Percentiles rank a stretch among this genome's conserved stretches.
Evolutionary conservation across 805 yeast genomes (phyloP).

Genomic region (Pichia eremophila): DNA sequence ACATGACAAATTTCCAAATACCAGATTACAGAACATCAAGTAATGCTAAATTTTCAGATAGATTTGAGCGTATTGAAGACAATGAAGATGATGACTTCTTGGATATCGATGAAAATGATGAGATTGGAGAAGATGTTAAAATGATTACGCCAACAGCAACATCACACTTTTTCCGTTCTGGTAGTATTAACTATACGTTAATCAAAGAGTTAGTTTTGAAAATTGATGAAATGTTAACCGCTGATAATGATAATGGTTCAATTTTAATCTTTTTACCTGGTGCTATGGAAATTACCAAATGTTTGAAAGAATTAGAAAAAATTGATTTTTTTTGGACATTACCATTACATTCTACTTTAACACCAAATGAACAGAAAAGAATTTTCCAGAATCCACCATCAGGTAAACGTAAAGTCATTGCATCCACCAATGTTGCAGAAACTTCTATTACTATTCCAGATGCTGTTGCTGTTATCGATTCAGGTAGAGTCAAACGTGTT

Average conservation of each 20-base stretch:
- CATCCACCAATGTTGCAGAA: conserved; percentile 91
- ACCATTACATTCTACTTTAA: conserved; percentile 83
- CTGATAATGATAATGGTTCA: conserved; percentile 49
- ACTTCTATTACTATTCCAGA: conserved; percentile 96
- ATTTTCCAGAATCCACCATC: conserved; percentile 53
- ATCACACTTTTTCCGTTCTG: conserved; percentile 54
- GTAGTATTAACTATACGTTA: conserved; percentile 68
- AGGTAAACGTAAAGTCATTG: conserved; percentile 67
- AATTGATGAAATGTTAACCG: conserved; percentile 40
- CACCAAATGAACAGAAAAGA: conserved; percentile 70
- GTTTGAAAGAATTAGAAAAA: conserved; percentile 34
- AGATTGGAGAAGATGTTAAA: conserved; percentile 22
- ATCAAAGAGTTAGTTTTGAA: conserved; percentile 45
- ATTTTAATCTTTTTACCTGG: conserved; percentile 86
- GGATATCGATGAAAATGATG: background rate
- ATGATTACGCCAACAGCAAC: conserved; percentile 49
- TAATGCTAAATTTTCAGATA: background rate
- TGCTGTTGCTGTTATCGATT: conserved; percentile 83
- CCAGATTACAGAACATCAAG: conserved; percentile 8
- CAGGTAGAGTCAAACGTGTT: conserved; percentile 77
- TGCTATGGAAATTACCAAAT: conserved; percentile 70
- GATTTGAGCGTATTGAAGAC: no score
- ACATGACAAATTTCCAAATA: conserved; percentile 47
- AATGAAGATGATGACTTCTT: conserved; percentile 5
- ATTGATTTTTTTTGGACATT: conserved; percentile 32